Conservation (phyloP, 2,329 filamentous ascomycete genomes). For the Calonectria pseudoturangicola region DNA sequence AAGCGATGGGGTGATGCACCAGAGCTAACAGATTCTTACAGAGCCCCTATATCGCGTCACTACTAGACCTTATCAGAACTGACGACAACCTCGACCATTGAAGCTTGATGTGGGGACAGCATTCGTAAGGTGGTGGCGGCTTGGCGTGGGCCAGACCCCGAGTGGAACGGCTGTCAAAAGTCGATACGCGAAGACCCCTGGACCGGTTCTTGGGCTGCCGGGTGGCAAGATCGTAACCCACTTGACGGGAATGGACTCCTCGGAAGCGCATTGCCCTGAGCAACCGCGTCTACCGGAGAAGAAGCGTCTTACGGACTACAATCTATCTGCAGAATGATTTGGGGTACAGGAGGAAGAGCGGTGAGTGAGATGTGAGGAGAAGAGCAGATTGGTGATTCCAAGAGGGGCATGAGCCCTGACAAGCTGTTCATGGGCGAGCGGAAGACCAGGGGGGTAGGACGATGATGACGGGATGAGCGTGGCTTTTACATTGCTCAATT, state of each 20-base stretch:
- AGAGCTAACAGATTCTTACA: constrained; percentile 50
- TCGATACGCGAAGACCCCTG: constrained; percentile 30
- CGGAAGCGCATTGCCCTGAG: constrained; percentile 26
- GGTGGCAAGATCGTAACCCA: constrained; percentile 24
- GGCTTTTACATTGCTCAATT: constrained; percentile 42
- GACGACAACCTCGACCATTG: constrained; percentile 55
- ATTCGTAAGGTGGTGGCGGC: constrained; percentile 35
- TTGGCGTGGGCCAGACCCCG: constrained; percentile 38
- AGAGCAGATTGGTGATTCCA: constrained; percentile 25
- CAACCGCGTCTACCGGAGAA: constrained; percentile 35
- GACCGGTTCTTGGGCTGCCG: constrained; percentile 29
- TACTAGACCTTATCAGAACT: constrained; percentile 61
- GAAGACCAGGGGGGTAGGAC: constrained; percentile 37
- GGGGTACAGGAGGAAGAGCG: constrained; percentile 35
- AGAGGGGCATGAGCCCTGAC: background rate
- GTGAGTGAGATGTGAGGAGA: constrained; percentile 41
- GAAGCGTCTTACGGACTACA: constrained; percentile 31
- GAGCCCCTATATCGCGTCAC: constrained; percentile 64
- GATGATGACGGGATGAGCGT: constrained; percentile 33
- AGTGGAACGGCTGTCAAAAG: constrained; percentile 24
- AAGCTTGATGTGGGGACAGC: constrained; percentile 35
- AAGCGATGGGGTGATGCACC: constrained; percentile 26
- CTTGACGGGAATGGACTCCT: constrained; percentile 37
- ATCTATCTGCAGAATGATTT: constrained; percentile 33
- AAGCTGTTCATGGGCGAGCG: constrained; percentile 39